Conservation (phyloP, 2,329 filamentous ascomycete species). For the Chrysoporthe deuterocubensis region DNA sequence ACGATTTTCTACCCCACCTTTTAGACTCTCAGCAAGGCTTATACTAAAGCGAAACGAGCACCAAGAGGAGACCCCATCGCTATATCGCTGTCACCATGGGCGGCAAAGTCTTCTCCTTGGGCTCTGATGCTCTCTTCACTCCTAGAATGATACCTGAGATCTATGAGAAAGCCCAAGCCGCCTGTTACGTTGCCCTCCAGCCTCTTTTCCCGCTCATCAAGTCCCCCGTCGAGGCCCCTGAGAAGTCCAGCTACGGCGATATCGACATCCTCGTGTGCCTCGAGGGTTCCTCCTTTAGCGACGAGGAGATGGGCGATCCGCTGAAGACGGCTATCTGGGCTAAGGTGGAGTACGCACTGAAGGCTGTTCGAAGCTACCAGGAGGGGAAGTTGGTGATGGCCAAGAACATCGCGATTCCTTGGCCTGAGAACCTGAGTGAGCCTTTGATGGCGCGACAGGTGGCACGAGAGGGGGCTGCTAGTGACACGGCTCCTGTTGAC, state of each 20-base stretch:
- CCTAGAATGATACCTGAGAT: constrained; percentile 66
- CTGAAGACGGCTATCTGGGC: constrained; percentile 28
- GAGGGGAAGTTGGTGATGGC: constrained; percentile 17
- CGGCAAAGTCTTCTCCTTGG: constrained; percentile 61
- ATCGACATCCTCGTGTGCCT: constrained; percentile 68
- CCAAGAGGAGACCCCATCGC: background rate
- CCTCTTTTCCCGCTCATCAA: constrained; percentile 59
- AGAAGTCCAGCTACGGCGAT: constrained; percentile 71
- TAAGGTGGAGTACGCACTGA: constrained; percentile 46
- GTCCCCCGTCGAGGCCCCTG: constrained; percentile 70
- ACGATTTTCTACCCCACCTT: too few relatives aligned
- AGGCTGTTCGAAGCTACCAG: constrained; percentile 44
- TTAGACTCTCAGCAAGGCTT: too few relatives aligned
- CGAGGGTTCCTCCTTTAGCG: constrained; percentile 19
- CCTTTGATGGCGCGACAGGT: background rate
- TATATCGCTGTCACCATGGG: constrained; percentile 57
- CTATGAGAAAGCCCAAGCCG: constrained; percentile 57
- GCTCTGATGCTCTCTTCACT: constrained; percentile 54
- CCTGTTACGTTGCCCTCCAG: constrained; percentile 51
- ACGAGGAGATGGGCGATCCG: background rate
- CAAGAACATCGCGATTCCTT: constrained; percentile 58
- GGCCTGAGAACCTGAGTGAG: constrained; percentile 43
- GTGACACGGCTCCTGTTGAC: background rate
- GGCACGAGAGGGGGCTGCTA: background rate
- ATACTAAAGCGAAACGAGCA: too few relatives aligned